phyloP scores from a whole-genome alignment of 805 yeast species.

The Cyberlindnera petersonii region DNA sequence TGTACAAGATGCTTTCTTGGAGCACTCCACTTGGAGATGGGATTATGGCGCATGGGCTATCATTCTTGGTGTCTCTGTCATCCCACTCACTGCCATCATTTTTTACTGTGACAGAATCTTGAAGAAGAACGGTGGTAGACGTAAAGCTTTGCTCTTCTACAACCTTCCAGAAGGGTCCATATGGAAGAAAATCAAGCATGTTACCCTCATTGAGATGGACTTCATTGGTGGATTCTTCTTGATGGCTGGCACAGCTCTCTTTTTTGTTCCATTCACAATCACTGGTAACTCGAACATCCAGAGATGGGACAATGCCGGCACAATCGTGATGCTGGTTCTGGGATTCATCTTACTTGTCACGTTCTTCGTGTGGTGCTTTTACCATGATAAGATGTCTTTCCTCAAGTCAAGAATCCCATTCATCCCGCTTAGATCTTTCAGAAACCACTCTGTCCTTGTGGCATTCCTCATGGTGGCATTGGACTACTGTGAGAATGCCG shows the following conservation, averaged over 20 bases:
- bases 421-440: conserved; percentile 24
- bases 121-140: conserved; percentile 13
- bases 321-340: conserved; percentile 25
- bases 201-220: conserved; percentile 23
- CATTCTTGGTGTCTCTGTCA: conserved; percentile 25
- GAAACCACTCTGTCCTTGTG: conserved; percentile 17
- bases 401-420: conserved; percentile 21
- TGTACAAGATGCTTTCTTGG: conserved; percentile 29
- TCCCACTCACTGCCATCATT: conserved; percentile 24
- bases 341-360: conserved; percentile 21
- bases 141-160: conserved; percentile 8
- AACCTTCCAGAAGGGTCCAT: conserved; percentile 17
- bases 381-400: not conserved
- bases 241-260: conserved; percentile 22
- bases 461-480: conserved; percentile 23
- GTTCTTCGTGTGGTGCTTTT: conserved; percentile 23
- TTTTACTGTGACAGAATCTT: conserved; percentile 19
- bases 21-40: conserved; percentile 42
- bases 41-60: conserved; percentile 45
- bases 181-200: conserved; percentile 13
- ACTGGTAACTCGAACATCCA: conserved; percentile 24
- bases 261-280: conserved; percentile 28
- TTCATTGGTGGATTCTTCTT: conserved; percentile 23
- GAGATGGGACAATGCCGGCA: conserved; percentile 22
- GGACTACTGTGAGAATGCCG: conserved; percentile 26